Base-by-base conservation (phyloP, 1,139 yeast genomes). In the Pichia sp. region DNA sequence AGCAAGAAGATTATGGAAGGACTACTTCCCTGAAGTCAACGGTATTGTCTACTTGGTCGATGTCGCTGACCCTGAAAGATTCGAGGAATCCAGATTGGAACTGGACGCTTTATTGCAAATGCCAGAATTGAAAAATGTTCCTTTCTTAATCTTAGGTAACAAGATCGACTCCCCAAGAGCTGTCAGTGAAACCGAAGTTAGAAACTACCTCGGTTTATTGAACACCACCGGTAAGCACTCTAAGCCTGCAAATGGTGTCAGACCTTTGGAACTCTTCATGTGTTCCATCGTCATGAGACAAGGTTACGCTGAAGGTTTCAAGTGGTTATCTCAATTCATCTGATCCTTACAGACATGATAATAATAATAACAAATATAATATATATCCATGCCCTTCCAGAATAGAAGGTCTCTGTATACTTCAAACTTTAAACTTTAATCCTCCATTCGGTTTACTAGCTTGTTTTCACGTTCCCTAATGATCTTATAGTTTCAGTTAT, bases 1-100 rank as follows among this genome's bases (percentile, higher is more conserved):
- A 66, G 98, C 98, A 33, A 88, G 99, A 68, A 86, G 98, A 66
- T 77, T 91, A 58, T 91, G 99, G 99, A 88, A 87, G 62, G 97
- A 91, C 62, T 91, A 91, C 63, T 91, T 93, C 79, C 99, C 98
- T 38, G 98, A 91, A 64, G 98, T 91, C 39, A 84, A 87, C 62
- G 98, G 97, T 37, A 91, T 91, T 52, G 97, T 91, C 21, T 93
- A 85, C 64, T 72, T 93, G 45, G 97, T 91, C 29, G 99, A 91
- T 60, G 94, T 96, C 39, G 97, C 97, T 42, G 98, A 91, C 59
- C 80, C 94, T 32, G 95, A 81, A 58, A 81, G 99, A 63, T 84
- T 91, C 53, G 84, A 85, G 47, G 99, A 91, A 67, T 82, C 95
- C 41, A 83, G 85, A 66, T 87, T 88, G 29, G 98, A 91, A 66